Base-by-base conservation (phyloP, 2,329 filamentous ascomycete species). In the Verticillium nubilum region DNA sequence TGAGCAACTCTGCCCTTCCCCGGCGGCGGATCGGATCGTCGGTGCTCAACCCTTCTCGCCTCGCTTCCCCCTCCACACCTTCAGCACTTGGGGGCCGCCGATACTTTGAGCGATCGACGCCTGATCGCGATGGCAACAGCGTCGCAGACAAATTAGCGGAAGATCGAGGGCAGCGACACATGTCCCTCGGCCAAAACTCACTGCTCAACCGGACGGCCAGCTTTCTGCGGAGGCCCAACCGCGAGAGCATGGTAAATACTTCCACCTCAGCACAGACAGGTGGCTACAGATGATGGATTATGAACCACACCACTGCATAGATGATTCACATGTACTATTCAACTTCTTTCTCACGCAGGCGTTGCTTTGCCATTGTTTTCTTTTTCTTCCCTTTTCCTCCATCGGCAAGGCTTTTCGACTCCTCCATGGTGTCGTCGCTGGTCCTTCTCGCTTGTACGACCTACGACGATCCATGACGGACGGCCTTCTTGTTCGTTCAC, bases 1-100 rank as follows among this genome's bases (percentile, higher is more conserved):
- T 23, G n/a, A 19, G 19, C 19, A 50, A 23, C 26, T 79, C 80
- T 2, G 76, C 76, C 13, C 70, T 86, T 17, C 82, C 83, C 5
- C 78, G 83, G 52, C 78, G 84, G 56, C 78, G 84, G 23, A 73
- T 85, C 56, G 76, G 77, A 17, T 76, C 80, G 7, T 79, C 82
- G 0, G 78, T 76, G 25, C 68, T 81, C 52, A 76, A 76, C 33
- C 65, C 67, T 59, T 79, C 80, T 56, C 78, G 82, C 27, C 67
- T 84, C 9, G 72, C 75, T 2, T 68, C 73, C 5, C 74, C 78
- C 2, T 65, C 70, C 2, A 71, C 73, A 17, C 72, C 77, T 2
- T 73, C 73, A 17, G 67, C 73, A 6, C 68, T 74, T 2, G 70
- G 76, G 5, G 68, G 73, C 17, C 76, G 82, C 31, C 77, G 80